These are phyloP conservation scores for Inga leiocalycina DNA, from an alignment of 306 rosid genomes.

Conservation along the genomic window DNA sequence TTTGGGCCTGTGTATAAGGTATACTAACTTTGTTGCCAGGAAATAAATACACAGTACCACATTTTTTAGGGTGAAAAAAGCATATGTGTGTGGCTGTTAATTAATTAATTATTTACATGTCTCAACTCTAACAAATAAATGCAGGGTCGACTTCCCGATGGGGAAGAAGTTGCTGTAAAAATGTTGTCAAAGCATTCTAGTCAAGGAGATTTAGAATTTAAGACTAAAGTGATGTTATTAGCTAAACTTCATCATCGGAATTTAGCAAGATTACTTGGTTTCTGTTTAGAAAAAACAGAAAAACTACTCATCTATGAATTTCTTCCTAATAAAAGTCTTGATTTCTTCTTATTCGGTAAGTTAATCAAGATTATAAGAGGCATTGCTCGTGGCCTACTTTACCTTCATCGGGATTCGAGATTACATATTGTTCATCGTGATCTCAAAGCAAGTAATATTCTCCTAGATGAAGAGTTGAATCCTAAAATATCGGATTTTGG, in stretches of 20 bases:
- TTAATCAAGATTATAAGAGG: constrained; percentile 37
- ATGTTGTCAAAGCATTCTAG: constrained; percentile 31
- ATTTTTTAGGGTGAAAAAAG: not conserved
- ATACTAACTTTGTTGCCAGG: not conserved
- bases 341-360: constrained; percentile 56
- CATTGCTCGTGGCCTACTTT: constrained; percentile 44
- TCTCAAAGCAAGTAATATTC: constrained; percentile 50
- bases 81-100: not conserved
- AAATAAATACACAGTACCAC: not conserved
- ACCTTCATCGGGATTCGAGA: constrained; percentile 56
- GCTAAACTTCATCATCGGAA: constrained; percentile 43
- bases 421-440: constrained; percentile 40
- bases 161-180: constrained; percentile 38
- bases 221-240: constrained; percentile 48
- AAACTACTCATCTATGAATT: constrained; percentile 56
- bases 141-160: constrained; percentile 32
- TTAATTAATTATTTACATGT: not conserved
- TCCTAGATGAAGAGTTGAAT: constrained; percentile 45
- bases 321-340: constrained; percentile 57
- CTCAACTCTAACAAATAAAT: not conserved
- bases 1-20: constrained; percentile 44
- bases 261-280: constrained; percentile 43
- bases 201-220: constrained; percentile 53
- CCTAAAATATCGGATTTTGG: constrained; percentile 63
- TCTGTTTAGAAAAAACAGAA: constrained; percentile 31